Evolutionary conservation across 1,284 basidiomycete genomes (phyloP), one percentile per base, ranked within the genome.

Genomic region (Schizophyllum commune): DNA sequence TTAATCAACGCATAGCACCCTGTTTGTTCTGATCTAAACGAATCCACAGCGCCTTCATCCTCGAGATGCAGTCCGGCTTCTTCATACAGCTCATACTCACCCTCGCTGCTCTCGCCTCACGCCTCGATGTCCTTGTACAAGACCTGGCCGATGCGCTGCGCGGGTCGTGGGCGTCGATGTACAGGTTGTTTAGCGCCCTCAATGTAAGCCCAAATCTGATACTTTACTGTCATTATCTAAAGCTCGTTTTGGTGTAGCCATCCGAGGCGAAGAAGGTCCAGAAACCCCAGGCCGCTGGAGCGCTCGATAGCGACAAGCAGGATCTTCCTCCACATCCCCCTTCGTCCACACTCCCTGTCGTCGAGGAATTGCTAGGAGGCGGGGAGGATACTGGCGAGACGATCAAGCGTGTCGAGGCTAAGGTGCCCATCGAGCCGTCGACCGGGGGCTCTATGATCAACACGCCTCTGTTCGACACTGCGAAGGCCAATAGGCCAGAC

Each of bases 21-120:
- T 53, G 57, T 58, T 52, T n/a, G 57, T 56, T 57, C n/a, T 20
- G 51, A 2, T 52, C 19, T 55, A 22, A 55, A 62, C 60, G 60
- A 60, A 57, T 61, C 59, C 55, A 47, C 57, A 91, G 89, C 56
- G 81, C 81, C 33, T 83, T 90, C 61, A 73, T 77, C 33, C 73
- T 85, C 21, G 80, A 82, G 56, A 82, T 91, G 77, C 86, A 88
- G 68, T 81, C 82, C 0, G 88, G 85, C 15, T 85, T 86, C 19
- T 92, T 92, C 67, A 73, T 89, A 4, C 86, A 88, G 63, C 68
- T 89, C 9, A 74, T 86, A 13, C 68, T 92, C 33, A 76, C 82
- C 2, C 74, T 91, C 39, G 74, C 77, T 20, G 84, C 83, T 7
- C 79, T 90, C 55, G 74, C 79, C 47, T 86, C 87, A 1, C 80